Evolutionary conservation across 164 flowering plant species (phyloP).

Genomic region (Annona cherimola): DNA sequence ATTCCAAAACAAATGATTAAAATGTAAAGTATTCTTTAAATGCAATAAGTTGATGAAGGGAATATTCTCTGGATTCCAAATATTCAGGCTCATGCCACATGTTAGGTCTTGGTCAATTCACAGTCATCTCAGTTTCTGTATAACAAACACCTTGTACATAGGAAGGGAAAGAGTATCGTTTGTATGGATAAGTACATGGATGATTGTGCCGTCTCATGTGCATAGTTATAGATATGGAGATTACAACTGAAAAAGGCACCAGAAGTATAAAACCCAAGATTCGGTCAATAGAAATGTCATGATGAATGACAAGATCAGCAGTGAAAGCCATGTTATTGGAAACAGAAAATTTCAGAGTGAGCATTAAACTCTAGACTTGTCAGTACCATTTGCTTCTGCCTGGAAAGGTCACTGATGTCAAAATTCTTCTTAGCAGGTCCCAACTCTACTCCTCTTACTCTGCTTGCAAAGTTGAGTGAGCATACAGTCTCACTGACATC

Average conservation of each 20-base stretch:
- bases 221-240: not conserved
- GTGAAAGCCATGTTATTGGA: not conserved
- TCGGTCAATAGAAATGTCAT: not conserved
- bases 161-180: too few relatives aligned
- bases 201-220: too few relatives aligned
- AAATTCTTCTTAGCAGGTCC: constrained; percentile 92
- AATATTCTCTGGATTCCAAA: not conserved
- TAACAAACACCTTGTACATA: too few relatives aligned
- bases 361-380: not conserved
- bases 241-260: not conserved
- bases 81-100: too few relatives aligned
- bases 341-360: not conserved
- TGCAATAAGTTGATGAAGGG: not conserved
- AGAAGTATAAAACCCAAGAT: not conserved
- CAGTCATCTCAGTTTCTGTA: too few relatives aligned
- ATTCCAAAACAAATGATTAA: not conserved
- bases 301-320: not conserved
- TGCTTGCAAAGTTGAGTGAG: constrained; percentile 94
- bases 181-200: too few relatives aligned
- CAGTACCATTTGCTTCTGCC: constrained; percentile 76
- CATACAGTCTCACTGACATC: constrained; percentile 88
- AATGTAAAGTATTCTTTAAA: not conserved
- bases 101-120: too few relatives aligned
- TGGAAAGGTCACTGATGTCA: constrained; percentile 57
- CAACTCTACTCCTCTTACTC: constrained; percentile 91